Evolutionary conservation across 2,329 filamentous ascomycete species (phyloP), one percentile per base, ranked within the genome.

Genomic region (Sordariomycetes sp.): DNA sequence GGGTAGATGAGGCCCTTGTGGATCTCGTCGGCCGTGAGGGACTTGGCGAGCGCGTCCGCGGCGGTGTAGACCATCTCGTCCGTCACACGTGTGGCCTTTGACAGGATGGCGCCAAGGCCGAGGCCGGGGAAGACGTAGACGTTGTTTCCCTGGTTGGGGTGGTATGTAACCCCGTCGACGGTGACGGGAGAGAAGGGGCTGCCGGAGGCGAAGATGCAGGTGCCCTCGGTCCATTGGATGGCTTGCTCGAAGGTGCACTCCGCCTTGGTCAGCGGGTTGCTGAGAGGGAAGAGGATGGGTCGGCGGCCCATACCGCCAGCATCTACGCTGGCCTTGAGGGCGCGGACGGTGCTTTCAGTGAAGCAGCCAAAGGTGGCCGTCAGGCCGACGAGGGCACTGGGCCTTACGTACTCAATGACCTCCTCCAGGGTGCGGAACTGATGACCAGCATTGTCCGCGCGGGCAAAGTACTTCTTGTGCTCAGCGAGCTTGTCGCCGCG

Each of bases 231-330:
- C 79, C 90, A 79, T 50, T 79, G 75, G 51, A 96, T 74, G 12
- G 92, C 92, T 54, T 92, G 84, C 68, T 95, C 88, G 51, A 93
- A 96, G 12, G 86, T 94, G 67, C 92, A 96, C 66, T 98, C 92
- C 8, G 90, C 93, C 70, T 96, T 95, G 63, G 82, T 88, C 33
- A 88, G 79, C 32, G 92, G 92, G 67, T 98, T 96, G 61, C 86
- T 94, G 28, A 98, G 79, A 35, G 90, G 90, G 77, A 98, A 96
- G 50, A 95, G 82, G 53, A 94, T 90, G 41, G 92, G 88, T 42
- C 77, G 71, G 42, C 87, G 76, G 58, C 87, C 87, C 45, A 76
- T 53, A 32, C 75, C 75, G 32, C 73, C 70, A 24, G 70, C 63
- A 43, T 80, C 74, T 21, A 80, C 75, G 2, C 73, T 77, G 5